phyloP scores from a whole-genome alignment of 306 rosid species.

The Cyclanthera cordifolia region DNA sequence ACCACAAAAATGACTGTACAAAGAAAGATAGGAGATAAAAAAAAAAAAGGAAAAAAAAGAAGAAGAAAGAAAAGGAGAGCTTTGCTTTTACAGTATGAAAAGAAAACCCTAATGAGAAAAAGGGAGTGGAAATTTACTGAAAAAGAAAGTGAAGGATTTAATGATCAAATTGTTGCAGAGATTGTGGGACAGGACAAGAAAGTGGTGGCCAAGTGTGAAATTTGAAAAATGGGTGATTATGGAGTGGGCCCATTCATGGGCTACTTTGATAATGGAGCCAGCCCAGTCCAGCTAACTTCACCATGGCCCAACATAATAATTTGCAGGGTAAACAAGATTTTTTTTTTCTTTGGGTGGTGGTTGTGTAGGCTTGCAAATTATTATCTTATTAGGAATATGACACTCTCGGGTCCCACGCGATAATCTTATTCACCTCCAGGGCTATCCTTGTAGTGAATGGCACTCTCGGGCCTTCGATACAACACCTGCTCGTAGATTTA shows the following conservation, averaged over 20 bases:
- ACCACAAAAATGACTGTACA: slow-evolving; percentile 8
- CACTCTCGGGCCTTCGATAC: no score
- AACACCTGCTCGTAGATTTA: no score
- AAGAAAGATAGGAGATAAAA: neutral
- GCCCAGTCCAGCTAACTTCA: neutral
- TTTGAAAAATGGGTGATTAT: neutral
- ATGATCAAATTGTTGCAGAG: slow-evolving; percentile 18
- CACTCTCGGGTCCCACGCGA: no score
- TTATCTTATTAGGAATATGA: no score
- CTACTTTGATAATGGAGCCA: neutral
- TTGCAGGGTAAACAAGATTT: neutral
- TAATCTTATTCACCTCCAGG: no score
- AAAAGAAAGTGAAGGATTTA: neutral
- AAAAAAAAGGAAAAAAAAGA: neutral
- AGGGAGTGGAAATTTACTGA: neutral
- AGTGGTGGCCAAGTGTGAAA: slow-evolving; percentile 29
- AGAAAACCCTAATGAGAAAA: slow-evolving; percentile 8
- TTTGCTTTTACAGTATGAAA: slow-evolving; percentile 11
- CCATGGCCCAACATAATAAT: neutral
- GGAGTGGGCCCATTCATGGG: neutral
- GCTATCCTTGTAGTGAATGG: no score
- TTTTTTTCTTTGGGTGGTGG: no score
- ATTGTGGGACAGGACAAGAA: slow-evolving; percentile 27
- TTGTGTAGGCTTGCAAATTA: no score
- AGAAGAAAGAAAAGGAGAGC: neutral